phyloP scores from a whole-genome alignment of 495 filamentous ascomycete genomes.

The Cryomyces minteri region DNA sequence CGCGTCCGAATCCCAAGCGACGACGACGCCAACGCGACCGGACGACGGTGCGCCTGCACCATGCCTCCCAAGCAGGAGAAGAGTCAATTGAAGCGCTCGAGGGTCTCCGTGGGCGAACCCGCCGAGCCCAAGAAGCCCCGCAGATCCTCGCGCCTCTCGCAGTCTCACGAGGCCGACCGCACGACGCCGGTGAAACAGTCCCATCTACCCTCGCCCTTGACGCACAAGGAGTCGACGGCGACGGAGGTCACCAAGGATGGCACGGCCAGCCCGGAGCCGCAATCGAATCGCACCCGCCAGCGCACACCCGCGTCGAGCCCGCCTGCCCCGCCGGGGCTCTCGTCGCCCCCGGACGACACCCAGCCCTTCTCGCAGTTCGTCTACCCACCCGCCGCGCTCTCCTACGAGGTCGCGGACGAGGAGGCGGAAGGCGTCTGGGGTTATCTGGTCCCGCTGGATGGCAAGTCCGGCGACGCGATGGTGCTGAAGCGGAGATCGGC shows the following conservation, averaged over 20 bases:
- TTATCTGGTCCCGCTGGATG: constrained; percentile 69
- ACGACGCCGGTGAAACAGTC: constrained; percentile 32
- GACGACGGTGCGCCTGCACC: too few relatives aligned
- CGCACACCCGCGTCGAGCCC: constrained; percentile 27
- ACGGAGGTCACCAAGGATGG: constrained; percentile 38
- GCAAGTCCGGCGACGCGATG: constrained; percentile 46
- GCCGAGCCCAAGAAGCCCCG: constrained; percentile 44
- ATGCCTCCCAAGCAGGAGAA: constrained; percentile 8
- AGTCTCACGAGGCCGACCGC: constrained; percentile 24
- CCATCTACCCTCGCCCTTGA: constrained; percentile 71
- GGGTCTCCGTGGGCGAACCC: constrained; percentile 7
- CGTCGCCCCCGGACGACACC: constrained; percentile 46
- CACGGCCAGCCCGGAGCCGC: constrained; percentile 43
- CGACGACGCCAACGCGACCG: too few relatives aligned
- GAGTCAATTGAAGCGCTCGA: constrained; percentile 19
- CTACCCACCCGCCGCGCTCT: constrained; percentile 51
- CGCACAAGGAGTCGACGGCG: constrained; percentile 42
- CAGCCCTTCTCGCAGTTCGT: constrained; percentile 62
- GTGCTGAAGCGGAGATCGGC: constrained; percentile 50
- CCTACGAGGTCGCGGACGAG: constrained; percentile 70
- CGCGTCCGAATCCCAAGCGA: too few relatives aligned
- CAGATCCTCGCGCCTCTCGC: constrained; percentile 37
- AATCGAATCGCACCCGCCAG: not conserved
- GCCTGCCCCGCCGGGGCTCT: constrained; percentile 40
- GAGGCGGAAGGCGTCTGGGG: constrained; percentile 90